Base-by-base conservation (phyloP, 2,329 filamentous ascomycete species). In the Nemania sp. region DNA sequence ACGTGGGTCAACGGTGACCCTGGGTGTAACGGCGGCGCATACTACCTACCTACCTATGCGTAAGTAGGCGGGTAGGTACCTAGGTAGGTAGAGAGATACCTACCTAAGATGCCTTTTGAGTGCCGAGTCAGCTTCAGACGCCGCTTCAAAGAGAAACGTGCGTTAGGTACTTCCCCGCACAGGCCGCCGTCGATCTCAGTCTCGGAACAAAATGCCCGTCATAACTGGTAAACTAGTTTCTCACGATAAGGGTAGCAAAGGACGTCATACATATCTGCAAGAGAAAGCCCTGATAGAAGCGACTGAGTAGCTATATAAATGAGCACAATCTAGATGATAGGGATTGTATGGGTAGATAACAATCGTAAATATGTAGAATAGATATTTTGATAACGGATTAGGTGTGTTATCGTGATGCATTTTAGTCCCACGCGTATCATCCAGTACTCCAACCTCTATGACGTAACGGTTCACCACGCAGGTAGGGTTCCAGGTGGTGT, bases 161-260 rank as follows among this genome's bases (percentile, higher is more conserved):
- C 20, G 45, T 52, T 52, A 13, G 11, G 15, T 27, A 24, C 29
- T 8, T 24, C 49, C 49, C 49, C 49, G 49, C 49, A 52, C 26
- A 18, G 20, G 22, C 11, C 26, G 24, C 51, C 18, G 20, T 26
- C 20, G 27, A 41, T 60, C 56, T 20, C 3, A 52, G 49, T 4
- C 7, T 45, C 61, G 66, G 56, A 60, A 56, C 56, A 68, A 64
- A 68, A 29, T 38, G 62, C 52, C 60, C 62, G 51, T 32, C 27
- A 10, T 47, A 47, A 15, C 18, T 32, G n/a, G 22, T n/a, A 15
- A n/a, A 35, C 18, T n/a, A 49, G 43, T 49, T 18, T 22, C 20
- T 22, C 43, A 47, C 43, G 29, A 32, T 32, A 32, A 32, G 29
- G 10, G 32, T 11, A 35, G 7, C 32, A 35, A 35, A 8, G 11